Evolutionary conservation across 257 asterid genomes (phyloP).

Genomic region (Fraxinus americana): DNA sequence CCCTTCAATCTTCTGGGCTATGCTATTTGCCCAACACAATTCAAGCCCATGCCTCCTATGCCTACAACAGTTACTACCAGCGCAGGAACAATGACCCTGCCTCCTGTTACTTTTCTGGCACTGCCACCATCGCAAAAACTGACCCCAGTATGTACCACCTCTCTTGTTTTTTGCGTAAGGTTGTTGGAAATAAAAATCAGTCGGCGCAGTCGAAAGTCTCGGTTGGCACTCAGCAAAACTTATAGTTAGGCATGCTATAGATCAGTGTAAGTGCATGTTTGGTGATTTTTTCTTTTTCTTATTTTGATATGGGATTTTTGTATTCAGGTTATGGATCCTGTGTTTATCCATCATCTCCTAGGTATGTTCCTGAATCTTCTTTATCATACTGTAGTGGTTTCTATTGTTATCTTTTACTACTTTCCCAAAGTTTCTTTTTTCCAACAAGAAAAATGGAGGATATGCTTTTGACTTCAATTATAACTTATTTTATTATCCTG

Average conservation of each 20-base stretch:
- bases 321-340: constrained; percentile 55
- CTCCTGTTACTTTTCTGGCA: constrained; percentile 45
- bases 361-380: constrained; percentile 28
- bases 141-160: constrained; percentile 40
- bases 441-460: no score
- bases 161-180: no score
- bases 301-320: neutral
- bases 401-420: neutral
- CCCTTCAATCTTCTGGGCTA: constrained; percentile 32
- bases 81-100: constrained; percentile 42
- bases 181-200: no score
- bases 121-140: constrained; percentile 48
- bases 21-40: constrained; percentile 49
- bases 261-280: neutral
- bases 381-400: neutral
- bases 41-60: constrained; percentile 49
- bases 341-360: constrained; percentile 43
- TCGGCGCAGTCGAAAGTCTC: no score
- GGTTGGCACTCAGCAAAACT: no score
- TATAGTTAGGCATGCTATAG: no score
- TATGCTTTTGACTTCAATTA: neutral
- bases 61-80: constrained; percentile 44
- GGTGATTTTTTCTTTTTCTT: neutral
- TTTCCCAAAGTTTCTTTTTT: neutral
- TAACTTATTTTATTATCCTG: neutral